Conservation (phyloP, 2,329 filamentous ascomycete genomes). For the Berkeleyomyces rouxiae region DNA sequence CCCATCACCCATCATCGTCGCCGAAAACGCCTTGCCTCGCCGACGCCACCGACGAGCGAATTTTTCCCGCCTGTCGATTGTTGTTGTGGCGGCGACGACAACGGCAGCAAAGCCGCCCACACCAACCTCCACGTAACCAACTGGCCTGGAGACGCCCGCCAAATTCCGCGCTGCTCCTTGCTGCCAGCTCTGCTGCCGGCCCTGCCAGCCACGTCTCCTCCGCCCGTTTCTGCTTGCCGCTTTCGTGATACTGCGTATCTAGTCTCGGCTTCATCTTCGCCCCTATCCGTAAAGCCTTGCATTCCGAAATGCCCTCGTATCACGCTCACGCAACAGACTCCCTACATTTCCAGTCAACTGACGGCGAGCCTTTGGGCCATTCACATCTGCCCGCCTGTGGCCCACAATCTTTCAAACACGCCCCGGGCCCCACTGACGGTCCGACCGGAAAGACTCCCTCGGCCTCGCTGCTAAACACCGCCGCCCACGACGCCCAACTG, state of each 20-base stretch:
- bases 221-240: background rate
- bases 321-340: slow-evolving; percentile 5
- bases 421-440: background rate
- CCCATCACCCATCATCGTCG: too few species aligned
- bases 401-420: background rate
- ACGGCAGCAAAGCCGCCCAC: too few species aligned
- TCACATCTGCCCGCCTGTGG: slow-evolving; percentile 7
- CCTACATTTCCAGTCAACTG: slow-evolving; percentile 9
- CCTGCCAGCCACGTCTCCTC: background rate
- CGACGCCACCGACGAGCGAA: too few species aligned
- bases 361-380: slow-evolving; percentile 7
- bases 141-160: too few species aligned
- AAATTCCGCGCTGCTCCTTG: too few species aligned
- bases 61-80: too few species aligned
- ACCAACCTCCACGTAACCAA: too few species aligned
- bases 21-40: too few species aligned
- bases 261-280: background rate
- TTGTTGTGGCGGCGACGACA: too few species aligned
- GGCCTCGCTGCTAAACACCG: background rate
- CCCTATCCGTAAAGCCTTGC: background rate
- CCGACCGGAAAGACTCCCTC: background rate
- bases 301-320: slow-evolving; percentile 13
- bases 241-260: background rate
- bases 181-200: too few species aligned
- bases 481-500: background rate